Evolutionary conservation across 495 filamentous ascomycete species (phyloP).

Genomic region (Trichoderma reesei): DNA sequence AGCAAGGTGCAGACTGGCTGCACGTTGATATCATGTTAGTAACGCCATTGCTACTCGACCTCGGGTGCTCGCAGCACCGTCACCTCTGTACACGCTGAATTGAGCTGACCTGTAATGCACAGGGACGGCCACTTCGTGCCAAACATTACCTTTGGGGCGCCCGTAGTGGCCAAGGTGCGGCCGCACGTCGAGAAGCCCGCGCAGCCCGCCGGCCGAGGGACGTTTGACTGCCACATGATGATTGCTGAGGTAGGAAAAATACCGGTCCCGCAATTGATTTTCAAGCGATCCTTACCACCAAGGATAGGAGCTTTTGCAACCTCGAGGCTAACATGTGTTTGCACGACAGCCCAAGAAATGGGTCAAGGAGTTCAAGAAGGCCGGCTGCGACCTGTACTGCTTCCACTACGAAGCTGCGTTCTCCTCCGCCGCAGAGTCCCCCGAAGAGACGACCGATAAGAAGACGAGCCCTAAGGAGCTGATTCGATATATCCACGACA

Average conservation of each 20-base stretch:
- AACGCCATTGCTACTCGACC: slow-evolving; percentile 2
- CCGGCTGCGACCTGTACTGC: slow-evolving; percentile 95
- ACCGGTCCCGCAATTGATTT: not conserved
- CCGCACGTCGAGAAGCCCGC: slow-evolving; percentile 56
- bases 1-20: slow-evolving; percentile 78
- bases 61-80: slow-evolving; percentile 7
- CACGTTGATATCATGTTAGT: slow-evolving; percentile 78
- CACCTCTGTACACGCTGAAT: not conserved
- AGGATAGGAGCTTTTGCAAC: not conserved
- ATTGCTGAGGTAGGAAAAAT: slow-evolving; percentile 69
- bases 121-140: slow-evolving; percentile 94
- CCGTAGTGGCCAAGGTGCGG: slow-evolving; percentile 89
- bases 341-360: slow-evolving; percentile 72
- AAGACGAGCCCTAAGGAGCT: slow-evolving; percentile 74
- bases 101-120: not conserved
- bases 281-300: not conserved
- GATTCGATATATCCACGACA: slow-evolving; percentile 79
- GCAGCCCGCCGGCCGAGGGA: slow-evolving; percentile 58
- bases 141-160: slow-evolving; percentile 91
- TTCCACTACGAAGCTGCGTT: slow-evolving; percentile 99
- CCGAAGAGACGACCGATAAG: slow-evolving; percentile 51
- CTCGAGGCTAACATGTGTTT: not conserved
- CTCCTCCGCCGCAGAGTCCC: slow-evolving; percentile 73
- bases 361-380: slow-evolving; percentile 87
- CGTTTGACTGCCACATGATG: slow-evolving; percentile 99